Conservation (phyloP, 495 filamentous ascomycete species). For the Penicillium goetzii region DNA sequence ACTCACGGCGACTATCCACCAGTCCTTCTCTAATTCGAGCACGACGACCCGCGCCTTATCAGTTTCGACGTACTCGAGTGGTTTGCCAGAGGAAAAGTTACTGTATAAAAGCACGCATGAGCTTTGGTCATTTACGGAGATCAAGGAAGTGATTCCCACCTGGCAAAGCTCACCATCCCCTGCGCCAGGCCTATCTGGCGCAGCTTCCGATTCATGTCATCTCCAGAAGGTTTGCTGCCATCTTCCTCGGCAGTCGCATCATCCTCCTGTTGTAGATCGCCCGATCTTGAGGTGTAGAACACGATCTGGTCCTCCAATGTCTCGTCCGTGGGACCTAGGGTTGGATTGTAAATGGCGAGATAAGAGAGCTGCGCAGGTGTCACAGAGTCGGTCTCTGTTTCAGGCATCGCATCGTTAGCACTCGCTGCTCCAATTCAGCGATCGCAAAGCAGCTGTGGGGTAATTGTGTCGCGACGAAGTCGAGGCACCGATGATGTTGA, state of each 20-base stretch:
- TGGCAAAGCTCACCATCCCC: constrained; percentile 93
- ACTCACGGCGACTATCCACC: constrained; percentile 91
- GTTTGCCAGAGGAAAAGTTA: constrained; percentile 75
- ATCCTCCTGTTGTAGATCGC: constrained; percentile 36
- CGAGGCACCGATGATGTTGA: constrained; percentile 34
- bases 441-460: constrained; percentile 20
- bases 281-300: constrained; percentile 70
- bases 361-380: constrained; percentile 86
- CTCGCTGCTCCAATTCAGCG: constrained; percentile 5
- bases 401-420: constrained; percentile 45
- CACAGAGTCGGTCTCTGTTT: constrained; percentile 42
- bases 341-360: constrained; percentile 92
- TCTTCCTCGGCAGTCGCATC: constrained; percentile 51
- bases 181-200: constrained; percentile 96
- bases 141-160: constrained; percentile 46
- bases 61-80: constrained; percentile 87
- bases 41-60: constrained; percentile 83
- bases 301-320: constrained; percentile 88
- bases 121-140: constrained; percentile 13
- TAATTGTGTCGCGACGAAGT: constrained; percentile 5
- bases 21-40: constrained; percentile 81
- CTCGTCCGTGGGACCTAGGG: constrained; percentile 84
- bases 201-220: constrained; percentile 78
- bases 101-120: constrained; percentile 40
- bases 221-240: constrained; percentile 60